Evolutionary conservation across 371 early-diverging fungal genomes (phyloP).

Genomic region (Lichtheimia ramosa): DNA sequence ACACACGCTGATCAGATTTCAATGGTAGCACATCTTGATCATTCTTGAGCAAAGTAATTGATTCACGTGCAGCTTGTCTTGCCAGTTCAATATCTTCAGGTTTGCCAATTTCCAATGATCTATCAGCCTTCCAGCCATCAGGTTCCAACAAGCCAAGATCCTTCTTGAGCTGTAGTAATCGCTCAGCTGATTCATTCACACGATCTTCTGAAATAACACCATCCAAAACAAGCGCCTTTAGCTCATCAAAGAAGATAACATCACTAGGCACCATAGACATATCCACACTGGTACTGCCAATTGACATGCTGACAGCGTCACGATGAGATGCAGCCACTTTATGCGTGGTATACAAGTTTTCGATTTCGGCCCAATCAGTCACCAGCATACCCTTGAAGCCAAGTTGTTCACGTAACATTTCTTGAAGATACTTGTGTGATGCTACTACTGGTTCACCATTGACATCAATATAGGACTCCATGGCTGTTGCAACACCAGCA

Average conservation of each 20-base stretch:
- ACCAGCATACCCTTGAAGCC: slow-evolving; percentile 65
- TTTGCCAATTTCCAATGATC: slow-evolving; percentile 25
- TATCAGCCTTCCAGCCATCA: slow-evolving; percentile 40
- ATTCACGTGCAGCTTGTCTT: slow-evolving; percentile 54
- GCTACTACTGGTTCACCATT: slow-evolving; percentile 64
- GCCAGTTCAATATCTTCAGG: slow-evolving; percentile 46
- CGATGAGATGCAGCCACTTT: slow-evolving; percentile 43
- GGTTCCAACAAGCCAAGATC: slow-evolving; percentile 61
- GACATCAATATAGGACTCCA: slow-evolving; percentile 70
- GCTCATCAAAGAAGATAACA: slow-evolving; percentile 41
- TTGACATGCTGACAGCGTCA: slow-evolving; percentile 47
- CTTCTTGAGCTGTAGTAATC: slow-evolving; percentile 56
- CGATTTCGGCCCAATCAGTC: slow-evolving; percentile 69
- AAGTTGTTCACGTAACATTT: slow-evolving; percentile 58
- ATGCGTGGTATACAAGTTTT: slow-evolving; percentile 55
- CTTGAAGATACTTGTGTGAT: slow-evolving; percentile 54
- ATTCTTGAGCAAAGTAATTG: slow-evolving; percentile 62
- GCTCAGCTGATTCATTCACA: slow-evolving; percentile 53
- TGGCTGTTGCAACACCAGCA: slow-evolving; percentile 67
- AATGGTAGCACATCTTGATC: slow-evolving; percentile 47
- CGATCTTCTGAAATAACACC: slow-evolving; percentile 32
- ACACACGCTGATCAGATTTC: slow-evolving; percentile 19
- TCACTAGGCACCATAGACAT: slow-evolving; percentile 69
- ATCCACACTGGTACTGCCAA: slow-evolving; percentile 58
- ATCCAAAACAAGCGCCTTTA: slow-evolving; percentile 36